These are phyloP conservation scores for Penicillium salamii DNA, from an alignment of 495 filamentous ascomycete species.

Conservation along the genomic window DNA sequence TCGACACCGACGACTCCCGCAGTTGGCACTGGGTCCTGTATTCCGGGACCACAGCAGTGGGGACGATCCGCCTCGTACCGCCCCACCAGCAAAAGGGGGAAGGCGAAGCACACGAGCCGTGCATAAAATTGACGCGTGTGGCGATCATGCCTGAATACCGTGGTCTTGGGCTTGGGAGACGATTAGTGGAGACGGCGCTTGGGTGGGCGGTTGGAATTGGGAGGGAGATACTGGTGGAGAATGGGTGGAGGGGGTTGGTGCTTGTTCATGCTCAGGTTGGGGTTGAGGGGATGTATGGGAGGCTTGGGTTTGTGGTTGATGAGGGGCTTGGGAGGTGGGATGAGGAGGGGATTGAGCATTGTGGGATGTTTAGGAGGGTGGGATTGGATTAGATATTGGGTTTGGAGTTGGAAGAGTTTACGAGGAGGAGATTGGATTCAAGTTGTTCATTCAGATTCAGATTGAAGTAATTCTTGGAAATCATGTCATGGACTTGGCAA, in stretches of 20 bases:
- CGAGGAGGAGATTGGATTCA: no score
- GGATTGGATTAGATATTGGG: conserved; percentile 7
- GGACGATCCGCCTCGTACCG: conserved; percentile 74
- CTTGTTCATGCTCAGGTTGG: conserved; percentile 71
- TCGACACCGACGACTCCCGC: conserved; percentile 74
- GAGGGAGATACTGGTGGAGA: conserved; percentile 36
- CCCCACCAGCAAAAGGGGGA: conserved; percentile 41
- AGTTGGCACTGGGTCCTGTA: conserved; percentile 84
- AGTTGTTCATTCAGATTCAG: no score
- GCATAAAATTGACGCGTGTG: conserved; percentile 76
- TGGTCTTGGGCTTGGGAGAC: conserved; percentile 56
- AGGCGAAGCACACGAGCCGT: conserved; percentile 65
- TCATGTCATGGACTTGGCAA: no score
- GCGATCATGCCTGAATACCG: conserved; percentile 63
- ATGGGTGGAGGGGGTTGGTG: conserved; percentile 64
- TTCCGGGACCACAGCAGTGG: conserved; percentile 42
- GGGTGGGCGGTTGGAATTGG: conserved; percentile 60
- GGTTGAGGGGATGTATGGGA: conserved; percentile 57
- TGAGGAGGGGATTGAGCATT: conserved; percentile 83
- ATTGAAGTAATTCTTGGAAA: conserved; percentile 4
- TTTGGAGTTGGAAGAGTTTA: no score
- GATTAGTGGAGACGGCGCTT: conserved; percentile 60
- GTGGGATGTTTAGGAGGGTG: conserved; percentile 67
- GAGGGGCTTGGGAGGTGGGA: conserved; percentile 69
- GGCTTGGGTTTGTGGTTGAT: conserved; percentile 69